These are phyloP conservation scores for Metschnikowia picachoensis DNA, from an alignment of 805 yeast genomes.

Conservation along the genomic window DNA sequence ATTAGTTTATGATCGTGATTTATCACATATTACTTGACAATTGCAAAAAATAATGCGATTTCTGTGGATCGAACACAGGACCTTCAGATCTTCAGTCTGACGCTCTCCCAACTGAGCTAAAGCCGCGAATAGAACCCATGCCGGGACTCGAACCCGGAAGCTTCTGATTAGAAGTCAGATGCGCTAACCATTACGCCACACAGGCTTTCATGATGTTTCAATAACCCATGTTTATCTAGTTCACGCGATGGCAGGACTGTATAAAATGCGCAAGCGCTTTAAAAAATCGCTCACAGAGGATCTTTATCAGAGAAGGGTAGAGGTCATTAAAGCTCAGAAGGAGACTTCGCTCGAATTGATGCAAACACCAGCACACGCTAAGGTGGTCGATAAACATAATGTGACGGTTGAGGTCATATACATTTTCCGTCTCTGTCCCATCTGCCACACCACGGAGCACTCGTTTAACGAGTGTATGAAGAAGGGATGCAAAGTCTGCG, in stretches of 20 bases:
- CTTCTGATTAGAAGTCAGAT: conserved; percentile 22
- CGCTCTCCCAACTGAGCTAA: conserved; percentile 25
- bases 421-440: background rate
- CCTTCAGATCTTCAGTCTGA: conserved; percentile 25
- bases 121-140: conserved; percentile 20
- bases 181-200: conserved; percentile 23
- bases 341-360: background rate
- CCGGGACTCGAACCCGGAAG: conserved; percentile 24
- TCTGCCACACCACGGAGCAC: background rate
- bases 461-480: background rate
- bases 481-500: conserved; percentile 1
- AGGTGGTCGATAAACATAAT: too few relatives aligned
- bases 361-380: too few relatives aligned
- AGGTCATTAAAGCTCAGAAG: too few relatives aligned
- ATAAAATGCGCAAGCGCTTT: too few relatives aligned
- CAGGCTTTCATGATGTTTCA: too few relatives aligned
- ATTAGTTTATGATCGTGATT: too few relatives aligned
- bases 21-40: too few relatives aligned
- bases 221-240: too few relatives aligned
- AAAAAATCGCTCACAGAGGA: too few relatives aligned
- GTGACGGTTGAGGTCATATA: background rate
- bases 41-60: too few relatives aligned
- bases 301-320: too few relatives aligned
- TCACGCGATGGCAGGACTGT: too few relatives aligned
- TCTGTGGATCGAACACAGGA: conserved; percentile 26